These are phyloP conservation scores for Senna tora DNA, from an alignment of 306 rosid genomes.

Conservation along the genomic window DNA sequence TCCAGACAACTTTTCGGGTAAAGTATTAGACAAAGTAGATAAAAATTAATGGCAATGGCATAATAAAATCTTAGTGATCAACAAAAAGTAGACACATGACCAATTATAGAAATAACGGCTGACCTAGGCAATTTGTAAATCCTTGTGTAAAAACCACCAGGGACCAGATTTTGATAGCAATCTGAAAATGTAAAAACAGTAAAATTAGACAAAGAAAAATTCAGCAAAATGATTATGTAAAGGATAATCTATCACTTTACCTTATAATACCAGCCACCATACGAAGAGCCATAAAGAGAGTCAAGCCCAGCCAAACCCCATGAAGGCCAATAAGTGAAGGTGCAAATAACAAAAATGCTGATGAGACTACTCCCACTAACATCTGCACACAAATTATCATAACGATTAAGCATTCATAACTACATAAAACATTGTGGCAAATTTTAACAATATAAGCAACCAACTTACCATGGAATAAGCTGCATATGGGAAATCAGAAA, in stretches of 20 bases:
- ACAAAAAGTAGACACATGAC: slow-evolving; percentile 9
- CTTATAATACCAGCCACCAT: slow-evolving; percentile 71
- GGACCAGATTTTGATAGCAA: slow-evolving; percentile 82
- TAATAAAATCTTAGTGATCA: background rate
- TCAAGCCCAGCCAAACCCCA: slow-evolving; percentile 87
- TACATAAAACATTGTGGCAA: slow-evolving; percentile 25
- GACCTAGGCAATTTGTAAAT: slow-evolving; percentile 56
- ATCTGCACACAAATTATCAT: slow-evolving; percentile 47
- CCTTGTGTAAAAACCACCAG: slow-evolving; percentile 87
- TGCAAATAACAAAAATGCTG: slow-evolving; percentile 68
- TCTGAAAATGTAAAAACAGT: slow-evolving; percentile 51
- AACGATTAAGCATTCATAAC: slow-evolving; percentile 29
- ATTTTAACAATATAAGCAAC: slow-evolving; percentile 22
- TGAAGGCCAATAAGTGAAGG: slow-evolving; percentile 66
- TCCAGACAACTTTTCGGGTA: slow-evolving; percentile 3
- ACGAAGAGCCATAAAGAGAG: slow-evolving; percentile 87
- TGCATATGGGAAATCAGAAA: slow-evolving; percentile 92
- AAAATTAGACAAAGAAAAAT: background rate
- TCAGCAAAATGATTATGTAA: slow-evolving; percentile 16
- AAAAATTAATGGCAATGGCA: slow-evolving; percentile 11
- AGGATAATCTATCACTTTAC: slow-evolving; percentile 43
- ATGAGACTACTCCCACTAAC: slow-evolving; percentile 74
- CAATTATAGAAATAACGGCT: slow-evolving; percentile 35
- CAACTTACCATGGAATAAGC: slow-evolving; percentile 85
- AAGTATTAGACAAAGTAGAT: background rate